phyloP scores from a whole-genome alignment of 768 basidiomycete species.

The Suillus ampliporus region DNA sequence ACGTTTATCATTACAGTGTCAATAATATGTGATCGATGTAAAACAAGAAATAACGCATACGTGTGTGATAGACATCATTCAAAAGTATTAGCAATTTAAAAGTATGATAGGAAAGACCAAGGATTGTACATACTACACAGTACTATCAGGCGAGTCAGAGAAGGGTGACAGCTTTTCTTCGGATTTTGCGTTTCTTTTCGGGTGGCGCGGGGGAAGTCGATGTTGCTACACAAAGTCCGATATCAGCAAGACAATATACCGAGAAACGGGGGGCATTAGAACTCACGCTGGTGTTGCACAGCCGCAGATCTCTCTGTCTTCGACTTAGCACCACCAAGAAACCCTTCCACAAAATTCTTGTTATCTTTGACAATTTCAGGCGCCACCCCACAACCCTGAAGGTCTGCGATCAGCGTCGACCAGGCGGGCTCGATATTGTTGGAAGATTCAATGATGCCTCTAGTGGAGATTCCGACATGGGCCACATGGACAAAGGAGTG shows the following conservation, averaged over 20 bases:
- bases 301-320: constrained; percentile 6
- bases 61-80: neutral
- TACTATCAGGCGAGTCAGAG: constrained; percentile 23
- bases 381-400: constrained; percentile 46
- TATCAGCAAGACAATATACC: neutral
- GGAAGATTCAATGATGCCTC: constrained; percentile 58
- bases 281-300: constrained; percentile 13
- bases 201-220: constrained; percentile 16
- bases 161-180: constrained; percentile 33
- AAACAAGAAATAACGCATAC: constrained; percentile 10
- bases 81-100: constrained; percentile 5
- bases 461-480: constrained; percentile 62
- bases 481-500: constrained; percentile 70
- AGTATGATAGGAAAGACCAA: constrained; percentile 9
- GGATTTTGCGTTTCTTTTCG: constrained; percentile 38
- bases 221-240: neutral
- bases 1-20: constrained; percentile 6
- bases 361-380: constrained; percentile 36
- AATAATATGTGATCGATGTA: constrained; percentile 2
- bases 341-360: constrained; percentile 42
- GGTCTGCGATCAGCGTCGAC: constrained; percentile 50
- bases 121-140: neutral
- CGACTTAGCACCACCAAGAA: constrained; percentile 22
- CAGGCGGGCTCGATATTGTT: constrained; percentile 60
- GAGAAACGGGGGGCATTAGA: neutral